Base-by-base conservation (phyloP, 768 basidiomycete species). In the Pleurotus giganteus region DNA sequence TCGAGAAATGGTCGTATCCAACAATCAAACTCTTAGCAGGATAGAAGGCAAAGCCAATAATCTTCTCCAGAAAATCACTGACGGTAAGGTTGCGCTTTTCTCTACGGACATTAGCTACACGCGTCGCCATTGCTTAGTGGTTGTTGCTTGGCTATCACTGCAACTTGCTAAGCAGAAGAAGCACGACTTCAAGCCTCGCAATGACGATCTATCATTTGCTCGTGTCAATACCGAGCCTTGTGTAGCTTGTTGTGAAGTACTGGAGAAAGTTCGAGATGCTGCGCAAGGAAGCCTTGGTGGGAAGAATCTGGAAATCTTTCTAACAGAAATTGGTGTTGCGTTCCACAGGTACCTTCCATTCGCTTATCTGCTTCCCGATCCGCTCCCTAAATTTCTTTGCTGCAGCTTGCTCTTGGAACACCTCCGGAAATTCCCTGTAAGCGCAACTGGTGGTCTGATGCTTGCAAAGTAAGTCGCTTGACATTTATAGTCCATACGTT, bases 181-280 rank as follows among this genome's bases (percentile, higher is more conserved):
- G 63, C 89, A 84, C 47, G 97, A 99, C 67, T 99, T 97, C 74
- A 97, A 96, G 69, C 97, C 97, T 9, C 84, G 89, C 32, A 94
- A 98, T 61, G 97, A 99, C 64, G 96, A 98, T 61, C 70, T 94
- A 21, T 94, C 94, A 0, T 98, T 98, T 68, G 92, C 94, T 3
- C 76, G 94, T 19, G 92, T 92, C 24, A 97, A 93, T 65, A 98
- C 97, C 0, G 96, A 98, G 59, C 94, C 97, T 0, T 98, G 94
- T 66, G 64, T 85, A 15, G 77, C 84, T 1, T 93, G 90, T 61
- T 96, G 95, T 64, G 93, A 96, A 15, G 80, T 79, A 28, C 72
- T 99, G 47, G 90, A 91, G 59, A 89, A 83, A 61, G 84, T 96
- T 44, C 80, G 87, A 19, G 91, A 94, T 54, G 80, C 79, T 7